Conservation (phyloP, 1,284 basidiomycete species). For the Limonomyces culmigenus region DNA sequence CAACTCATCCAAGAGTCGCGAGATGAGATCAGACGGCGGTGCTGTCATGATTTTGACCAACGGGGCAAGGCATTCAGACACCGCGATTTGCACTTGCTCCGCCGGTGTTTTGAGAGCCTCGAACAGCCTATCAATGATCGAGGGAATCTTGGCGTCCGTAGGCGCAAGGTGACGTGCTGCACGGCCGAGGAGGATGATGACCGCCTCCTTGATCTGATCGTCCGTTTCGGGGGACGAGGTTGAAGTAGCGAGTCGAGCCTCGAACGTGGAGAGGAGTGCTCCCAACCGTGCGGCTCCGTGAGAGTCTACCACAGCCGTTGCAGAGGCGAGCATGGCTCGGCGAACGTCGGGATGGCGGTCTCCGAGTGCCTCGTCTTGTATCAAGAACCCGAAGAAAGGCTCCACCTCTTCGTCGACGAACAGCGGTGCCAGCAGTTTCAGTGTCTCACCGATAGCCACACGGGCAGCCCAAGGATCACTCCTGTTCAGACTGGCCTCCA, state of each 20-base stretch:
- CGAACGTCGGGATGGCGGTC: slow-evolving; percentile 77
- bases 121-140: slow-evolving; percentile 82
- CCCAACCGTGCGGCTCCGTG: slow-evolving; percentile 67
- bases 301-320: slow-evolving; percentile 67
- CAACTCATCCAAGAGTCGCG: slow-evolving; percentile 63
- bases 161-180: slow-evolving; percentile 79
- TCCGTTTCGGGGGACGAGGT: slow-evolving; percentile 51
- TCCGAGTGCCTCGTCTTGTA: slow-evolving; percentile 74
- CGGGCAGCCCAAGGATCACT: slow-evolving; percentile 87
- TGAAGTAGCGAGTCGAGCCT: slow-evolving; percentile 57
- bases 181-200: slow-evolving; percentile 90
- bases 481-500: slow-evolving; percentile 77
- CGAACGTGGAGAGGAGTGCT: slow-evolving; percentile 74
- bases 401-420: slow-evolving; percentile 55
- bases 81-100: slow-evolving; percentile 93
- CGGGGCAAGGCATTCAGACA: slow-evolving; percentile 87
- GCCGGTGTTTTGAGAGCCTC: slow-evolving; percentile 89
- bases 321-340: slow-evolving; percentile 77
- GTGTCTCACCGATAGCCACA: slow-evolving; percentile 58
- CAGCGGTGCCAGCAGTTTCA: slow-evolving; percentile 54
- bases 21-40: slow-evolving; percentile 54
- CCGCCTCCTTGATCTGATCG: slow-evolving; percentile 87
- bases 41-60: slow-evolving; percentile 62
- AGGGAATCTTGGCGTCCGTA: slow-evolving; percentile 60
- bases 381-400: slow-evolving; percentile 79